Evolutionary conservation across 345 rosid genomes (phyloP).

Genomic region (Hypericum androsaemum): DNA sequence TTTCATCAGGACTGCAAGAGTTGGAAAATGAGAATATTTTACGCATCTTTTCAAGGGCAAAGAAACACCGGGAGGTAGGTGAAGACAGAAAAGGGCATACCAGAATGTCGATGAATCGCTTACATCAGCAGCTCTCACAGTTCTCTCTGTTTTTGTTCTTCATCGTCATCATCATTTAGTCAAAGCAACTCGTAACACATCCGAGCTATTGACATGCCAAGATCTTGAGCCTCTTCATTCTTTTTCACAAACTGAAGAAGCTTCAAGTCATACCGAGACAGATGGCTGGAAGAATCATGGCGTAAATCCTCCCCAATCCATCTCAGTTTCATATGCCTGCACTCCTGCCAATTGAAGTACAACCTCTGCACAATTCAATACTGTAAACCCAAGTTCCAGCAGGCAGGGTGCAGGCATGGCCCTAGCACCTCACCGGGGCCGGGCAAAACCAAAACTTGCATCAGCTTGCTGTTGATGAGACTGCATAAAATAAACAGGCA

Average conservation of each 20-base stretch:
- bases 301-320: not conserved
- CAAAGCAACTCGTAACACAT: constrained; percentile 13
- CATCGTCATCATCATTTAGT: constrained; percentile 17
- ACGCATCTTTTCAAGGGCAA: no score
- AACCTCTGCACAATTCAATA: not conserved
- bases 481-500: constrained; percentile 22
- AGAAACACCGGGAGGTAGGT: no score
- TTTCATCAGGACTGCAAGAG: constrained; percentile 1
- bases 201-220: constrained; percentile 6
- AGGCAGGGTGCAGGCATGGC: constrained; percentile 70
- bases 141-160: constrained; percentile 15
- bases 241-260: constrained; percentile 17
- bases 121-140: constrained; percentile 14
- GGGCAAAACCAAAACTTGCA: constrained; percentile 74
- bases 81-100: constrained; percentile 18
- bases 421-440: constrained; percentile 94
- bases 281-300: not conserved
- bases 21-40: constrained; percentile 5
- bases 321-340: constrained; percentile 5
- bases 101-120: constrained; percentile 13
- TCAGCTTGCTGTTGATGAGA: constrained; percentile 63
- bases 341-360: constrained; percentile 1
- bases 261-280: constrained; percentile 7
- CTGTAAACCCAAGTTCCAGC: constrained; percentile 5
- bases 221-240: constrained; percentile 25